Evolutionary conservation across 2,329 filamentous ascomycete species (phyloP).

Genomic region (Dothideomycetes sp.): DNA sequence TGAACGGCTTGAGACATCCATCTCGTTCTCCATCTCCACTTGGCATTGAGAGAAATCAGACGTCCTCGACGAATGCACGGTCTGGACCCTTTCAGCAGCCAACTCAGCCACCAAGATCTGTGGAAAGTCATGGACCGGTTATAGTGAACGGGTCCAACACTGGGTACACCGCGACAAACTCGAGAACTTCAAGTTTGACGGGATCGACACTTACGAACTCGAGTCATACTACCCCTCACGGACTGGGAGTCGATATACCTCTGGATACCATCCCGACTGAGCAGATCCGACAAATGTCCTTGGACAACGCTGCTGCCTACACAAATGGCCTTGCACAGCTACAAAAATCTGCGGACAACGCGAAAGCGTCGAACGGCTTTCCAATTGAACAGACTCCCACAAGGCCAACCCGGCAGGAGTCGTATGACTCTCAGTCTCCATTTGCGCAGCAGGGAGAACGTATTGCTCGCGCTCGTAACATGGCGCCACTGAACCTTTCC

Average conservation of each 20-base stretch:
- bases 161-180: constrained; percentile 1
- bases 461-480: constrained; percentile 27
- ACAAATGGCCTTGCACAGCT: constrained; percentile 4
- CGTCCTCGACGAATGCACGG: constrained; percentile 18
- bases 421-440: too few species aligned
- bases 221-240: too few species aligned
- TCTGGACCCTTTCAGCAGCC: constrained; percentile 11
- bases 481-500: constrained; percentile 41
- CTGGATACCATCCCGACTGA: constrained; percentile 5
- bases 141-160: constrained; percentile 30
- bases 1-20: constrained; percentile 22
- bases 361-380: constrained; percentile 1
- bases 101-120: not conserved
- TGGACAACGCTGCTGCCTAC: constrained; percentile 1
- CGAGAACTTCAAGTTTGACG: constrained; percentile 1
- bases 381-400: not conserved
- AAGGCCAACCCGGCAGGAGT: not conserved
- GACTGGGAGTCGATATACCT: not conserved
- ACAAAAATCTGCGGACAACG: not conserved
- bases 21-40: constrained; percentile 38
- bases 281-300: constrained; percentile 7
- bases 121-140: constrained; percentile 22
- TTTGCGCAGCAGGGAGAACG: not conserved
- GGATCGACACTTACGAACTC: not conserved
- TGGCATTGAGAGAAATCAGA: constrained; percentile 30